Conservation (phyloP, 805 yeast species). For the Yarrowia porcina region DNA sequence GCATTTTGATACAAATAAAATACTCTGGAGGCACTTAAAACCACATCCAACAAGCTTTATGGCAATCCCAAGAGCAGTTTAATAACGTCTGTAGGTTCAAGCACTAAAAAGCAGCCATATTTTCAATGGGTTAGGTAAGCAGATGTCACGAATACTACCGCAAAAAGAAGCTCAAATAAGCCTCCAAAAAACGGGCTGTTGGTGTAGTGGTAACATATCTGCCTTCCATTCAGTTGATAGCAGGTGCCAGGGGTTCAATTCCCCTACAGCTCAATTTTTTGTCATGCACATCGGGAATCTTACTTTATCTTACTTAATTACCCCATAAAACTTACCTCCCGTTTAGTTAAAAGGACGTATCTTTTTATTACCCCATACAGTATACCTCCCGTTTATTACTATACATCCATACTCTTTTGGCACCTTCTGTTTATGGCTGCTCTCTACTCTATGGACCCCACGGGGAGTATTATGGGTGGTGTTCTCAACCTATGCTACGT, state of each 20-base stretch:
- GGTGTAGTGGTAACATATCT: conserved; percentile 6
- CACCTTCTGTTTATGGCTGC: background rate
- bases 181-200: background rate
- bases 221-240: background rate
- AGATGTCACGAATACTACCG: background rate
- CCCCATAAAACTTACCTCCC: no score
- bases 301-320: no score
- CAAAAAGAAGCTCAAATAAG: background rate
- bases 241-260: conserved; percentile 8
- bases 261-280: conserved; percentile 1
- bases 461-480: background rate
- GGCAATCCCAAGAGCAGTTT: no score
- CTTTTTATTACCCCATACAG: no score
- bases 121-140: background rate
- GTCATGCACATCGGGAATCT: no score
- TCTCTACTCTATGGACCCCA: background rate
- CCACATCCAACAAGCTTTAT: no score
- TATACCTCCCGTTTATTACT: no score
- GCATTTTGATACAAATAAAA: no score
- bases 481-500: background rate
- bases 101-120: no score
- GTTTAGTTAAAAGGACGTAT: no score
- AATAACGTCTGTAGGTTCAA: no score
- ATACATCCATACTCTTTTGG: background rate
- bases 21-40: no score